Evolutionary conservation across 2,329 filamentous ascomycete genomes (phyloP), one percentile per base, ranked within the genome.

Genomic region (Ceratocystis alfenasii): DNA sequence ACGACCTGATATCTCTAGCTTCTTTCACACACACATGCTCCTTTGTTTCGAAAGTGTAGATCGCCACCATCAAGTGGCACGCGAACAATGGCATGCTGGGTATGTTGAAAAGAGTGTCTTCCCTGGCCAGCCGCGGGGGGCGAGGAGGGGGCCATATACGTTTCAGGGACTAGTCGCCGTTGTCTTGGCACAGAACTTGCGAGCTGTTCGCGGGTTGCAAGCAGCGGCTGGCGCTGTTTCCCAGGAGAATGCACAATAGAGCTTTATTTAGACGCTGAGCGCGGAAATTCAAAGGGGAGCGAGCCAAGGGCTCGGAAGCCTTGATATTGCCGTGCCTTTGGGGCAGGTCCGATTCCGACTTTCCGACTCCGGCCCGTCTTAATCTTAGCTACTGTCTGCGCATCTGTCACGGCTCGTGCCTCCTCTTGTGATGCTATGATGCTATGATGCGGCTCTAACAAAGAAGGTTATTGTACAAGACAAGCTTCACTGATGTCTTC

Each of bases 101-200:
- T 7, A n/a, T 8, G 46, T 12, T 30, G 6, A 12, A 59, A 36
- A n/a, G 12, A 36, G 22, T 7, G n/a, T n/a, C 28, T 25, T 30
- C 55, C 28, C 15, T 30, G 15, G 17, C 25, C 6, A 2, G 53
- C 12, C 5, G n/a, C 61, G 45, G 20, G 30, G 36, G 7, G 36
- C 2, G 8, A 4, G 10, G n/a, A 25, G 36, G 48, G 15, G 48
- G 4, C 6, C 20, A 22, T 28, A 15, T 7, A 15, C 22, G 63
- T 65, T 65, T 65, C 63, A 65, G 53, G 22, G 48, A 30, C 20
- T 25, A 48, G 48, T 65, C 63, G 53, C 63, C 33, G 60, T 59
- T 17, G 4, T 65, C 63, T 65, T 65, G 63, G 63, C 63, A 60
- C 1, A 12, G 20, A 6, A 8, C 5, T 45, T 25, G 2, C 46